Evolutionary conservation across 2,329 filamentous ascomycete species (phyloP), one percentile per base, ranked within the genome.

Genomic region (Scedosporium minutisporum): DNA sequence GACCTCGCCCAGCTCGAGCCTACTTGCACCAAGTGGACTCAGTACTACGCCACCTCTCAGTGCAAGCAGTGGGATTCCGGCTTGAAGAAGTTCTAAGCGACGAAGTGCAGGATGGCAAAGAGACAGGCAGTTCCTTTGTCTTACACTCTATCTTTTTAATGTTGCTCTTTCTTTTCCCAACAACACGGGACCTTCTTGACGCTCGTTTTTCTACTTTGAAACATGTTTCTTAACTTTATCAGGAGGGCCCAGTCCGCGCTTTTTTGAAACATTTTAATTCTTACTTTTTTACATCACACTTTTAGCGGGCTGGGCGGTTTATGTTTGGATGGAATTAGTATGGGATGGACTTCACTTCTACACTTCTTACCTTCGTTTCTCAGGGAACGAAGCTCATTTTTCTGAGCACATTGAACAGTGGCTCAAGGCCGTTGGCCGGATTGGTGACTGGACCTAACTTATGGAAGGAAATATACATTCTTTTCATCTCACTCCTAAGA

Each of bases 11-110:
- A 41, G 6, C 59, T 63, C 29, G 64, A 65, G 41, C 63, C 64
- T 41, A 41, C 53, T 16, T 66, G 65, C 62, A 18, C 53, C 10
- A 48, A 57, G 42, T 66, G 65, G 65, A 61, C 63, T 51, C 16
- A 59, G 29, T 66, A 65, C 61, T 63, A 66, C 25, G 64, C 57
- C 10, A 63, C 62, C 4, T 55, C 63, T 25, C n/a, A 51, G 42
- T 65, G 63, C 63, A 55, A 62, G 58, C 64, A 66, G 63, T 63
- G 62, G 33, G 65, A 66, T 62, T 66, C 65, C 18, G 65, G 65
- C 23, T 58, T 66, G 53, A 64, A 64, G 64, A 21, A 21, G 48
- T n/a, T 12, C 10, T 18, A 46, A 44, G 55, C 33, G 14, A 10
- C 12, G n/a, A 46, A 58, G 41, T 14, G 25, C 21, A 21, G 41